A percentile compares a stretch with the other conserved stretches of the same genome.
Conservation (phyloP, 805 yeast species). For the Yamadazyma scolyti region DNA sequence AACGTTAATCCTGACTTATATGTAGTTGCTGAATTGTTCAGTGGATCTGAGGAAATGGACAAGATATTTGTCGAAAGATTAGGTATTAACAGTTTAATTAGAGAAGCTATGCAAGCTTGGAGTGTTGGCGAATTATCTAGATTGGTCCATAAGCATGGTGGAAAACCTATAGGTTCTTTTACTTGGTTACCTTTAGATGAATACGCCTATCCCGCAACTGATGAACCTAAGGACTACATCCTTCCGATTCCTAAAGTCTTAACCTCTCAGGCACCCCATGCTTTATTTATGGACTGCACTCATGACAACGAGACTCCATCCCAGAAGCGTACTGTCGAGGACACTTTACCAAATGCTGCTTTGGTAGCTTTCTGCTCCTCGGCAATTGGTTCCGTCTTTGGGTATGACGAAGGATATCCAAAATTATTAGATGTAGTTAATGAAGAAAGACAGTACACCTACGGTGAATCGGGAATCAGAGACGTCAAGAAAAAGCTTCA, state of each 20-base stretch:
- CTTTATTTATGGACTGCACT: conserved; percentile 95
- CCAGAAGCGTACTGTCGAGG: conserved; percentile 90
- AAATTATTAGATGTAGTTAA: conserved; percentile 72
- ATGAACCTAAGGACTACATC: conserved; percentile 28
- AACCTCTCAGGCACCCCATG: conserved; percentile 77
- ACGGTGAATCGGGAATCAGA: conserved; percentile 63
- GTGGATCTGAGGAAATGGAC: conserved; percentile 91
- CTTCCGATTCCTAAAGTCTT: conserved; percentile 65
- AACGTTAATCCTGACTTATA: conserved; percentile 78
- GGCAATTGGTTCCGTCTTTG: conserved; percentile 91
- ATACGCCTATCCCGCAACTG: conserved; percentile 60
- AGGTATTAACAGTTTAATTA: conserved; percentile 81
- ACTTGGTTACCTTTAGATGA: conserved; percentile 76
- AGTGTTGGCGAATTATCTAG: conserved; percentile 81
- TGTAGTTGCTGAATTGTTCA: conserved; percentile 90
- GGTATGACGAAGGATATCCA: conserved; percentile 92
- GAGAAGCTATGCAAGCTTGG: conserved; percentile 98
- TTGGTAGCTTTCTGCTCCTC: conserved; percentile 89
- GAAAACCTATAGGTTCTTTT: conserved; percentile 91
- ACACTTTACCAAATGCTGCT: conserved; percentile 93
- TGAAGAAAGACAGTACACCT: conserved; percentile 64
- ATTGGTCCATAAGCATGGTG: conserved; percentile 88
- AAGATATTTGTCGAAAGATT: conserved; percentile 85
- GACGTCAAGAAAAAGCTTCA: conserved; percentile 61
- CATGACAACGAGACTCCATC: conserved; percentile 91